These are phyloP conservation scores for Leccinum pseudoinsigne DNA, from an alignment of 1,284 basidiomycete genomes.

Conservation along the genomic window DNA sequence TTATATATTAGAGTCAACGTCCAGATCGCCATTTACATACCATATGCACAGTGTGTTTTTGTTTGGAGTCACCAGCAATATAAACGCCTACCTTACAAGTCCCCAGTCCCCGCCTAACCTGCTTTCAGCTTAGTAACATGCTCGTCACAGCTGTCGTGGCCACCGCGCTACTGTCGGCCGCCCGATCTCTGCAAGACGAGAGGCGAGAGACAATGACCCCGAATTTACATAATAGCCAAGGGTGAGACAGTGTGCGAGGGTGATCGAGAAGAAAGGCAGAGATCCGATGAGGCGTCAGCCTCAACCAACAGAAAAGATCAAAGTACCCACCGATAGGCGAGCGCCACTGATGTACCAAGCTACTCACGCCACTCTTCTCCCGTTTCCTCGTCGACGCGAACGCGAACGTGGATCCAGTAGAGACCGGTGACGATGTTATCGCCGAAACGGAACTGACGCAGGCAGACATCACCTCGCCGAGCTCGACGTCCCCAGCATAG, in stretches of 20 bases:
- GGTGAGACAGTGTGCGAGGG: not conserved
- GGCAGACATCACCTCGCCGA: not conserved
- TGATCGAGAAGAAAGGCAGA: not conserved
- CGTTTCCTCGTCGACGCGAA: conserved; percentile 5
- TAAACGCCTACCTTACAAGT: too few species aligned
- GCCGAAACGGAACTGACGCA: too few species aligned
- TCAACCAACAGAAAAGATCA: not conserved
- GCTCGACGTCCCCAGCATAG: not conserved
- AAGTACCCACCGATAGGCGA: conserved; percentile 49
- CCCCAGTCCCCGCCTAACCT: too few species aligned
- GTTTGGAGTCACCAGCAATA: too few species aligned
- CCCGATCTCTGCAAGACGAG: too few species aligned
- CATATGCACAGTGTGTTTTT: too few species aligned
- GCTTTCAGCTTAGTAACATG: not conserved
- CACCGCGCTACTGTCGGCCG: conserved; percentile 3
- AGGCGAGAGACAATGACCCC: not conserved
- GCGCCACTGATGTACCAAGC: conserved; percentile 44
- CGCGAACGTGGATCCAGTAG: not conserved
- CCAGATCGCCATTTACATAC: too few species aligned
- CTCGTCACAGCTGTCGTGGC: conserved; percentile 5
- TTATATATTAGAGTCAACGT: too few species aligned
- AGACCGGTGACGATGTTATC: not conserved
- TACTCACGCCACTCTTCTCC: conserved; percentile 35
- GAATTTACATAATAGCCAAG: too few species aligned
- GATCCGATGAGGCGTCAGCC: not conserved